phyloP scores from a whole-genome alignment of 2,329 filamentous ascomycete species.

The Fonsecaea monophora region DNA sequence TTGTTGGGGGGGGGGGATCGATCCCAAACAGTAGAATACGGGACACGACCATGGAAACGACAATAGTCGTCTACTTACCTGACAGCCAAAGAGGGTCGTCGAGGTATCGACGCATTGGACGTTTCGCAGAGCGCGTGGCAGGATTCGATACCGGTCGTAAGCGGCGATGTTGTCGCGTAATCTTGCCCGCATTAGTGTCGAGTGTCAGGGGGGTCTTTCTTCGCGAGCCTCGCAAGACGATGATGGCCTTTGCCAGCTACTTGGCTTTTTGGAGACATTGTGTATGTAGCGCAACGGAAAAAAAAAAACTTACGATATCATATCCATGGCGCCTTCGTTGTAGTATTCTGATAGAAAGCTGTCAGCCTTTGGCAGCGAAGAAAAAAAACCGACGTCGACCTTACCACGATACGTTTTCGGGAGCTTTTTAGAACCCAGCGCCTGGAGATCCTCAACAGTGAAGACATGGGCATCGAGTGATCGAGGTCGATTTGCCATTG shows the following conservation, averaged over 20 bases:
- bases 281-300: not conserved
- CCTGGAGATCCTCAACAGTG: not conserved
- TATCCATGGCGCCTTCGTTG: constrained; percentile 64
- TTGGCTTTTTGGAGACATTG: not conserved
- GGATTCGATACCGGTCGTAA: constrained; percentile 57
- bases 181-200: not conserved
- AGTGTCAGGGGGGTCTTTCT: not conserved
- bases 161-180: constrained; percentile 54
- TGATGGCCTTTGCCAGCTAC: no score
- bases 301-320: constrained; percentile 50
- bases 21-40: no score
- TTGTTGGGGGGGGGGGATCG: no score
- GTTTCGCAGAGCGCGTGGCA: constrained; percentile 48
- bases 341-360: constrained; percentile 57
- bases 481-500: not conserved
- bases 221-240: no score
- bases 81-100: constrained; percentile 53
- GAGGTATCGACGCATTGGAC: constrained; percentile 48
- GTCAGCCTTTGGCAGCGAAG: constrained; percentile 4
- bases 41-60: not conserved
- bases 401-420: not conserved
- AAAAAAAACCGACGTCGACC: not conserved
- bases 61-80: constrained; percentile 26
- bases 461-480: not conserved
- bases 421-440: not conserved